Conservation (phyloP, 352 stramenopile species). For the Globisporangium viniferum region DNA sequence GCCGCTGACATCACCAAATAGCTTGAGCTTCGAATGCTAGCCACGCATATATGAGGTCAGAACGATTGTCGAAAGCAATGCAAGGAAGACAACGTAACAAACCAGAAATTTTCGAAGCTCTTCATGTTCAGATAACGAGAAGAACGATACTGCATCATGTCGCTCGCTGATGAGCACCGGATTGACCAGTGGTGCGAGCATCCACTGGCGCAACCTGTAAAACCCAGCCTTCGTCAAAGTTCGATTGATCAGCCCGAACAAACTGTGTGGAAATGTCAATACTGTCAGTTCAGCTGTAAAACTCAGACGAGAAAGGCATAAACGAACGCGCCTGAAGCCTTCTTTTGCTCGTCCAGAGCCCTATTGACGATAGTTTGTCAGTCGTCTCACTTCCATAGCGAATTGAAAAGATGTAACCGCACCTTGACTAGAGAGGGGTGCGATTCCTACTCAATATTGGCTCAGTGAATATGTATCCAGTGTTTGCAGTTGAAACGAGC, state of each 20-base stretch:
- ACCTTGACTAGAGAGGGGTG: conserved; percentile 82
- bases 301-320: background rate
- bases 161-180: conserved; percentile 46
- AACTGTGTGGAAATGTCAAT: conserved; percentile 25
- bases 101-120: conserved; percentile 65
- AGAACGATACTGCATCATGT: conserved; percentile 57
- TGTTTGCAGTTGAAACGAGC: background rate
- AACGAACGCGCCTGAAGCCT: conserved; percentile 63
- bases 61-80: background rate
- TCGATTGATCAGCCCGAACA: conserved; percentile 78
- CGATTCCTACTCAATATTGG: conserved; percentile 42
- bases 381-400: background rate
- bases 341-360: conserved; percentile 74
- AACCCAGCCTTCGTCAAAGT: conserved; percentile 70
- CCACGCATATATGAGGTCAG: conserved; percentile 8
- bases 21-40: conserved; percentile 55
- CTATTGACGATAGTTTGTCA: conserved; percentile 22
- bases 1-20: conserved; percentile 58
- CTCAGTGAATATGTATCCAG: background rate
- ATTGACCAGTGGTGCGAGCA: conserved; percentile 69
- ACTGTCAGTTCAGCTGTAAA: background rate
- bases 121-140: conserved; percentile 43
- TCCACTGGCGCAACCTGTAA: conserved; percentile 67
- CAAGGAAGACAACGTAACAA: background rate
- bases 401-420: background rate